Conservation (phyloP, 345 rosid genomes). For the Ceriops zippeliana region DNA sequence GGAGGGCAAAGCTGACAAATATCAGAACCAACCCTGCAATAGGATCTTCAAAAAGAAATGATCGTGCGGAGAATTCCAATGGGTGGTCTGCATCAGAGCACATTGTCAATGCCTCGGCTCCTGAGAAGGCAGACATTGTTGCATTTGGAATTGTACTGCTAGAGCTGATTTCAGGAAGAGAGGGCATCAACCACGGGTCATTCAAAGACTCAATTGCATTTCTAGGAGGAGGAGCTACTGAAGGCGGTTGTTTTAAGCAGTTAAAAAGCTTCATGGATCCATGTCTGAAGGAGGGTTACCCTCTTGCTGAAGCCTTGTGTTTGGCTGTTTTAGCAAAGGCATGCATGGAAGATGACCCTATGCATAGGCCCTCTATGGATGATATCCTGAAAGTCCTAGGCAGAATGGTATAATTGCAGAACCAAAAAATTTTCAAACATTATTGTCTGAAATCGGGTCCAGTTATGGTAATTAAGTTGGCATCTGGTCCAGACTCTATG, state of each 20-base stretch:
- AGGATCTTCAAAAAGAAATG: constrained; percentile 17
- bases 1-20: constrained; percentile 54
- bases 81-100: constrained; percentile 35
- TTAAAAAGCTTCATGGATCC: constrained; percentile 56
- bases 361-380: constrained; percentile 50
- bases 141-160: constrained; percentile 52
- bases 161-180: constrained; percentile 47
- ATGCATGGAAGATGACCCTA: constrained; percentile 54
- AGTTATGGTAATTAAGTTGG: too few relatives aligned
- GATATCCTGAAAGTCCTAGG: constrained; percentile 53
- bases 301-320: constrained; percentile 52
- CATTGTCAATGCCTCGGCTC: constrained; percentile 17
- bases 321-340: constrained; percentile 57
- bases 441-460: not conserved
- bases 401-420: constrained; percentile 34
- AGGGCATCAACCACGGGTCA: constrained; percentile 21
- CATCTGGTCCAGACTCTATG: too few relatives aligned
- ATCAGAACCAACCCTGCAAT: constrained; percentile 21
- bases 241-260: constrained; percentile 55
- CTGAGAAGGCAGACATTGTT: constrained; percentile 42
- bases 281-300: constrained; percentile 38
- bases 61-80: not conserved
- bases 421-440: not conserved
- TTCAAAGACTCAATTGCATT: constrained; percentile 43
- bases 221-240: constrained; percentile 36